Conservation (phyloP, 2,329 filamentous ascomycete genomes). For the Fusarium praegraminearum region DNA sequence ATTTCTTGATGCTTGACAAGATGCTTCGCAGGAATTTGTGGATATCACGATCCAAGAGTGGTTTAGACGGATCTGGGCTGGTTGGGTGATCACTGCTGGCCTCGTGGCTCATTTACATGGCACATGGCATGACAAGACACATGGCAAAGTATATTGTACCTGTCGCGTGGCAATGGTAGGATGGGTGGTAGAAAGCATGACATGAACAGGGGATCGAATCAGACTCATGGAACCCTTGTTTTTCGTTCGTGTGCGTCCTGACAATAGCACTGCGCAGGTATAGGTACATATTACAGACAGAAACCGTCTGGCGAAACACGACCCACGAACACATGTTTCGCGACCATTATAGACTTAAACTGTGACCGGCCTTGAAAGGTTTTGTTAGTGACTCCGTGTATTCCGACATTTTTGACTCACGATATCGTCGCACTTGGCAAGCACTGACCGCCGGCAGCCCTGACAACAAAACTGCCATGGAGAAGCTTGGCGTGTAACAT, state of each 20-base stretch:
- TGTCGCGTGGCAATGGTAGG: conserved; percentile 23
- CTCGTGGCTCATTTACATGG: conserved; percentile 24
- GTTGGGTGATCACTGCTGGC: conserved; percentile 36
- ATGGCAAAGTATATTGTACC: conserved; percentile 48
- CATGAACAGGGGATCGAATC: conserved; percentile 30
- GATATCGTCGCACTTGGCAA: neutral
- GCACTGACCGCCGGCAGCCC: neutral
- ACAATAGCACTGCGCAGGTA: neutral
- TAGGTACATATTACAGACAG: neutral
- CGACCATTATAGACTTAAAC: neutral
- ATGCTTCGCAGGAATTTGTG: conserved; percentile 34
- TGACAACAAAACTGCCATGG: neutral
- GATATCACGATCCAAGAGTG: conserved; percentile 38
- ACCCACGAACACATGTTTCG: conserved; percentile 17
- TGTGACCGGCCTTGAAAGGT: neutral
- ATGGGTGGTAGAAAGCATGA: conserved; percentile 9
- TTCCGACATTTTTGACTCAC: conserved; percentile 11
- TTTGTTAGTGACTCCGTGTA: conserved; percentile 9
- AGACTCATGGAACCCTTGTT: conserved; percentile 25
- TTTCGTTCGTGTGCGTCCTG: conserved; percentile 1
- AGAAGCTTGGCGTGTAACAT: neutral
- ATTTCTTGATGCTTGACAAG: conserved; percentile 17
- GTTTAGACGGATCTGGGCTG: conserved; percentile 44
- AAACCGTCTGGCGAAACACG: conserved; percentile 3
- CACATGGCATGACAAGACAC: conserved; percentile 36